Evolutionary conservation across 306 rosid species (phyloP), one percentile per base, ranked within the genome.

Genomic region (Rosa persica): DNA sequence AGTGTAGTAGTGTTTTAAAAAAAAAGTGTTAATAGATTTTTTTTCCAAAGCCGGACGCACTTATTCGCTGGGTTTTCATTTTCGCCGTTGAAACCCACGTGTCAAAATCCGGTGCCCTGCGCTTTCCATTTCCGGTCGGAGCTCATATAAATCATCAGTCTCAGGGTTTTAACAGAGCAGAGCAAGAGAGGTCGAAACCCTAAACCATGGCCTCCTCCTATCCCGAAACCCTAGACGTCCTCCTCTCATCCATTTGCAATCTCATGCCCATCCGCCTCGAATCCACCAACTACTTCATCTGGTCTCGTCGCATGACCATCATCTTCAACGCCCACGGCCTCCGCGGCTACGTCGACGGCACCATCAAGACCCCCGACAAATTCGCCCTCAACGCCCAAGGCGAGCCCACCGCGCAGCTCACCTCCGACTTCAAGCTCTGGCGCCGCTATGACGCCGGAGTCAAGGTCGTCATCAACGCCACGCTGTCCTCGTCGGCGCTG

Each of bases 281-380:
- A 34, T 65, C 70, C 23, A 36, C 22, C 70, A 65, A 36, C 13
- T 65, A 65, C 70, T 65, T 34, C 43, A 7, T 5, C 69, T 64
- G 69, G 69, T 8, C 20, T 13, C 43, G 0, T 34, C 20, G 13
- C n/a, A 30, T 34, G n/a, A 62, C 42, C 68, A 27, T 11, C n/a
- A 27, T 12, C 10, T 15, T 62, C 42, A 62, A 6, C n/a, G 68
- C 68, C 16, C 8, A 62, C 42, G 43, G 39, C 19, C 3, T 61
- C 67, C 8, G 3, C 20, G 67, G 67, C 67, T 61, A 61, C 40
- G 7, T 61, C 67, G 67, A 61, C 67, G 67, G 68, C 67, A 3
- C 42, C 40, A 62, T 62, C 67, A 62, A 12, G 5, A 4, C 68
- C n/a, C 68, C 68, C 12, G n/a, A 4, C 0, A 51, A 51, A 51